Evolutionary conservation across 192 early-diverging fungal species (phyloP), one percentile per base, ranked within the genome.

Genomic region (Coemansia sp.): DNA sequence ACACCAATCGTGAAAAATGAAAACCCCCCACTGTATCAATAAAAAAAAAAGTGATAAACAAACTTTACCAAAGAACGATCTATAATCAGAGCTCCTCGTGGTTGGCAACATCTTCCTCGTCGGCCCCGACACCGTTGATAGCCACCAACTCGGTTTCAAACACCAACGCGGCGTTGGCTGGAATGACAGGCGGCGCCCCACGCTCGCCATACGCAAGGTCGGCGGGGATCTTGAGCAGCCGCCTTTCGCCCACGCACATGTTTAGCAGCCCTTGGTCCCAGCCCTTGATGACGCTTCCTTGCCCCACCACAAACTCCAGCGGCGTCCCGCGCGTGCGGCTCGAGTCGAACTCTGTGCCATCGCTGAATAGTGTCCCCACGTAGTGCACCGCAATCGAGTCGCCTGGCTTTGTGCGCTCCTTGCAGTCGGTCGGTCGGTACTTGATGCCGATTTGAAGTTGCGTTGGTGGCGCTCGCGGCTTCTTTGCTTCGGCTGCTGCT

Each of bases 201-300:
- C 89, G 74, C 46, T 86, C 86, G 38, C 93, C 92, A 63, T 96
- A 93, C 6, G 81, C 91, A 81, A 85, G 88, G 62, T 91, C 92
- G 55, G 89, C 83, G 13, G 89, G 87, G 62, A 94, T 94, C 45
- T 83, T 83, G 19, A 98, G 81, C 58, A 76, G 85, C 32, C 93
- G 92, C 61, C 87, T 85, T 80, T 96, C 89, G 55, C 94, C 94
- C 25, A 96, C 73, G 38, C 90, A 92, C 87, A 98, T 88, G 71
- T 92, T 83, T 20, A 92, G 90, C 49, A 98, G 88, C 72, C 93
- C 95, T 82, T 88, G 83, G 73, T 87, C 87, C 90, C 90, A 90
- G 34, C 89, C 92, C 62, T 87, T 81, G 66, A 98, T 98, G 61
- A 98, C 94, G 57, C 87, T 91, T 9, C 92, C 92, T n/a, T 92